These are phyloP conservation scores for Lavandula angustifolia DNA, from an alignment of 257 asterid genomes.

Conservation along the genomic window DNA sequence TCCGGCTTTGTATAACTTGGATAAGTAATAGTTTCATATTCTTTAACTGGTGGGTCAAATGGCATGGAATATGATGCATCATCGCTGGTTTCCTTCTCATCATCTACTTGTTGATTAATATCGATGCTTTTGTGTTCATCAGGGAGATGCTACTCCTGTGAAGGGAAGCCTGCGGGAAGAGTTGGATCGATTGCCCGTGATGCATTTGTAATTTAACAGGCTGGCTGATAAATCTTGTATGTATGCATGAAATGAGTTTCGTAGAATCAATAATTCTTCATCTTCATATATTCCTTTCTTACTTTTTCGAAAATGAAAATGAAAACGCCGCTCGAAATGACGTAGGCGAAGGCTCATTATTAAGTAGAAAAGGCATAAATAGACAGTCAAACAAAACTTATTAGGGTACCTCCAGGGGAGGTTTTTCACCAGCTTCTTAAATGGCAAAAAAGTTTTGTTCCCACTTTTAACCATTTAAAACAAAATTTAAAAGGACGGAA, in stretches of 20 bases:
- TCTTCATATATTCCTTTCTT: no score
- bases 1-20: background rate
- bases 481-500: no score
- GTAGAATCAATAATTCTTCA: background rate
- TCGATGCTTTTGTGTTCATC: conserved; percentile 22
- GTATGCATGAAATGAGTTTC: conserved; percentile 13
- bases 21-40: background rate
- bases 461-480: no score
- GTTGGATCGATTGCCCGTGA: conserved; percentile 37
- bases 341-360: no score
- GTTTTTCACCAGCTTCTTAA: no score
- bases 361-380: no score
- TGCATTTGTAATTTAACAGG: conserved; percentile 35
- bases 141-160: conserved; percentile 35
- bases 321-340: no score
- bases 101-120: background rate
- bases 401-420: no score
- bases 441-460: no score
- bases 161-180: conserved; percentile 34
- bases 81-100: background rate
- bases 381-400: no score
- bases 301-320: no score
- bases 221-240: conserved; percentile 1
- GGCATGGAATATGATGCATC: no score
- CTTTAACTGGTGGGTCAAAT: background rate